Evolutionary conservation across 2,329 filamentous ascomycete genomes (phyloP).

Genomic region (Aspergillus costaricaensis): DNA sequence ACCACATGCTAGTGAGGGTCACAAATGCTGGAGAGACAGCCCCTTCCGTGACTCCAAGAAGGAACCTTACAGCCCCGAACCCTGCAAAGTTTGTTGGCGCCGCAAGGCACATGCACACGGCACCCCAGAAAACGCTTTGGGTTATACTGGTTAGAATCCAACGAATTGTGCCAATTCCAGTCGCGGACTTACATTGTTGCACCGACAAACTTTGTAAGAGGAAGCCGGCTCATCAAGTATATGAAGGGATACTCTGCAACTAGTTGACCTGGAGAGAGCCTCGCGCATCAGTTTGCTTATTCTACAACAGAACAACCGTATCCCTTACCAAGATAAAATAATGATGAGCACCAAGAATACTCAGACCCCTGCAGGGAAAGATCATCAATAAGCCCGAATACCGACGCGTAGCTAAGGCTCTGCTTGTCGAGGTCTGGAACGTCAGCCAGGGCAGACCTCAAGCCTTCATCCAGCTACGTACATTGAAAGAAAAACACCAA

Average conservation of each 20-base stretch:
- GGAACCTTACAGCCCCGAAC: constrained; percentile 44
- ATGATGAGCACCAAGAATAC: constrained; percentile 50
- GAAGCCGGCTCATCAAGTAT: constrained; percentile 53
- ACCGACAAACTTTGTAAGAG: constrained; percentile 52
- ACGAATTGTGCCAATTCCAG: no score
- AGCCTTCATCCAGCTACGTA: neutral
- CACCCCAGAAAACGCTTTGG: constrained; percentile 45
- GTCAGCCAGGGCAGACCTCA: neutral
- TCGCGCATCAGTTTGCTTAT: neutral
- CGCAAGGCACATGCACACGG: constrained; percentile 49
- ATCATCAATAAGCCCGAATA: constrained; percentile 47
- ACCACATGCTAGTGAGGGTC: constrained; percentile 49
- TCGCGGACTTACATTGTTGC: constrained; percentile 41
- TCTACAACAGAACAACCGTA: neutral
- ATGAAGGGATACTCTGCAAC: constrained; percentile 53
- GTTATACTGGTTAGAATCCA: no score
- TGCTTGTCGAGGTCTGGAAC: constrained; percentile 46
- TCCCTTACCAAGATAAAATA: constrained; percentile 34
- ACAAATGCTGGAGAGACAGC: constrained; percentile 51
- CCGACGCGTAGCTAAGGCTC: constrained; percentile 50
- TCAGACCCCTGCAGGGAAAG: constrained; percentile 47
- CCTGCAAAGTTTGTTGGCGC: constrained; percentile 44
- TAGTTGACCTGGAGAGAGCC: constrained; percentile 35
- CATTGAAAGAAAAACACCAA: constrained; percentile 46
- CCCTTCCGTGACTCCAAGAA: constrained; percentile 50